These are phyloP conservation scores for Flaveria floridana DNA, from an alignment of 140 eudicot species.

Conservation along the genomic window DNA sequence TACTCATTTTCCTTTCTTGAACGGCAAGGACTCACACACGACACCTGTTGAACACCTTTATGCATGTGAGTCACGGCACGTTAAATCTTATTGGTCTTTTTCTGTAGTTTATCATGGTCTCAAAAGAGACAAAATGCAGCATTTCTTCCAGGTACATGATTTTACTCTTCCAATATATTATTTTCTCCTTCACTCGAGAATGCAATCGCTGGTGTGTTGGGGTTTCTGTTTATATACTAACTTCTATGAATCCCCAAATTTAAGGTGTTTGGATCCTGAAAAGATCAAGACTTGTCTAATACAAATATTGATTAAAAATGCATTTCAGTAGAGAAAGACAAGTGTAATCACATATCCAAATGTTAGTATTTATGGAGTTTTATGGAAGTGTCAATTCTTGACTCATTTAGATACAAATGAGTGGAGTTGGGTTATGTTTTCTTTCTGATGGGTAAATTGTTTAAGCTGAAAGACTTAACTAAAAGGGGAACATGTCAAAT, in stretches of 20 bases:
- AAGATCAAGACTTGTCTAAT: neutral
- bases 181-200: neutral
- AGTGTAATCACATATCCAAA: too few species aligned
- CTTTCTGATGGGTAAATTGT: neutral
- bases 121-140: slow-evolving; percentile 57
- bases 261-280: neutral
- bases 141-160: slow-evolving; percentile 67
- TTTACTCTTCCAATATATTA: neutral
- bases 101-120: slow-evolving; percentile 72
- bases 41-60: neutral
- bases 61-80: neutral
- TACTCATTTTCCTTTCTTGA: slow-evolving; percentile 3
- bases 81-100: slow-evolving; percentile 8
- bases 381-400: neutral
- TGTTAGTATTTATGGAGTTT: neutral
- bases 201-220: neutral
- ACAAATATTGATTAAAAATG: neutral
- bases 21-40: neutral
- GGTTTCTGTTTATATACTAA: neutral
- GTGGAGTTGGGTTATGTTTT: neutral
- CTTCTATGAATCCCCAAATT: neutral
- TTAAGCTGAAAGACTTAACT: neutral
- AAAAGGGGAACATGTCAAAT: neutral
- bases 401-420: neutral
- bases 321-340: neutral